A percentile compares a stretch with the other conserved stretches of the same genome.
These are phyloP conservation scores for Cutaneotrichosporon sp. DNA, from an alignment of 1,284 basidiomycete species.

Conservation along the genomic window DNA sequence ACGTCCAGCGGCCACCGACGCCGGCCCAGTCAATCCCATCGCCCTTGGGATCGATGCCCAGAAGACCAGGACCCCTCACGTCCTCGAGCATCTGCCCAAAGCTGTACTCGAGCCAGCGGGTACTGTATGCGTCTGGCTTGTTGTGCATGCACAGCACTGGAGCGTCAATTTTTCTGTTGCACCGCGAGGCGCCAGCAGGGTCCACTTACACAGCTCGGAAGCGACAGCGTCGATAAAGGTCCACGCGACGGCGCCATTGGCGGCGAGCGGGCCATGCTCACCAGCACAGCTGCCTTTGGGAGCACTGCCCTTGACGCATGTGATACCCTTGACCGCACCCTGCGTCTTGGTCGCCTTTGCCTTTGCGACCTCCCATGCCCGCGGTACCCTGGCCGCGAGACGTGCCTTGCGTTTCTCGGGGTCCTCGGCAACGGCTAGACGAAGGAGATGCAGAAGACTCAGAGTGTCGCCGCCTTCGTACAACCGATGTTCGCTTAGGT, in stretches of 20 bases:
- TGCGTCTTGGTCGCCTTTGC: neutral
- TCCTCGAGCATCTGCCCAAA: neutral
- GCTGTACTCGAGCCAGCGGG: neutral
- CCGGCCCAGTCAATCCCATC: neutral
- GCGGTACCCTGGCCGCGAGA: neutral
- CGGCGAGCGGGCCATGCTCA: neutral
- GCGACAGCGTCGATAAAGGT: neutral
- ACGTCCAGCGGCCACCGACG: neutral
- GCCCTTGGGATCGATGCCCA: neutral
- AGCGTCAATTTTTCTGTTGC: neutral
- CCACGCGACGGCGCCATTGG: neutral
- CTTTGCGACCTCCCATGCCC: neutral
- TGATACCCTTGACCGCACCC: too few relatives aligned
- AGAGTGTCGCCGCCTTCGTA: neutral
- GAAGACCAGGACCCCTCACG: neutral
- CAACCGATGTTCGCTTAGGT: neutral
- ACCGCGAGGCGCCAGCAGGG: neutral
- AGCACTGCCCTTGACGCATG: too few relatives aligned
- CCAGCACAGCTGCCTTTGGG: too few relatives aligned
- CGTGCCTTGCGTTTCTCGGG: neutral
- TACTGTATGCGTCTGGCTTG: neutral
- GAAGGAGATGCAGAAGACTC: neutral
- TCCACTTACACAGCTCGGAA: neutral
- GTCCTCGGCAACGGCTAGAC: neutral
- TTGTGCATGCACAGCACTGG: constrained; percentile 1